Evolutionary conservation across 139 green algal species (phyloP).

Genomic region (Chlorokybus atmophyticus): DNA sequence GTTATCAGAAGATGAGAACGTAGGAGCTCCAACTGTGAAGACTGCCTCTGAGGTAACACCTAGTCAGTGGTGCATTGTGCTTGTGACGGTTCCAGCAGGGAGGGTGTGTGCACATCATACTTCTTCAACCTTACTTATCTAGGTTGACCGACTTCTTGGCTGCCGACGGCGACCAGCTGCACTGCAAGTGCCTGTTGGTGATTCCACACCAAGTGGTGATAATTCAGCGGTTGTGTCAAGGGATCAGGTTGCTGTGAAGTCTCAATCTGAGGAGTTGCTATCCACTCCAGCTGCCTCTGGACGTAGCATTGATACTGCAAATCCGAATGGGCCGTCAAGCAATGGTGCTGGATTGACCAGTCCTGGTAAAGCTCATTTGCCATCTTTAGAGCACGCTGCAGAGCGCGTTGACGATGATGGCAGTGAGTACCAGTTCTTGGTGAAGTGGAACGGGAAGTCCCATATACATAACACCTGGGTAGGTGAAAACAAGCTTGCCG

Average conservation of each 20-base stretch:
- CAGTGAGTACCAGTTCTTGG: not conserved
- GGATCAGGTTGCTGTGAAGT: not conserved
- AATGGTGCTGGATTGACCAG: too few species aligned
- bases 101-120: too few species aligned
- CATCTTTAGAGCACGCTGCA: not conserved
- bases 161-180: too few species aligned
- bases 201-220: too few species aligned
- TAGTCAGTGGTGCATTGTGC: not conserved
- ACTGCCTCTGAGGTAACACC: not conserved
- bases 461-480: not conserved
- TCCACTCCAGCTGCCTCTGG: too few species aligned
- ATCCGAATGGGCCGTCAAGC: too few species aligned
- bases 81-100: too few species aligned
- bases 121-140: too few species aligned
- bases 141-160: too few species aligned
- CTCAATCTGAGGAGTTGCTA: not conserved
- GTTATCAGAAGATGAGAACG: too few species aligned
- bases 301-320: too few species aligned
- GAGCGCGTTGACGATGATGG: not conserved
- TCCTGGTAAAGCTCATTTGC: not conserved
- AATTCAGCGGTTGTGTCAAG: not conserved
- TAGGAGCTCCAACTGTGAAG: not conserved
- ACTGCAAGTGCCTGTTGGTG: too few species aligned
- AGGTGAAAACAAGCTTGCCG: not conserved
- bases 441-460: not conserved